Evolutionary conservation across 768 basidiomycete genomes (phyloP).

Genomic region (Termitomyces sp.): DNA sequence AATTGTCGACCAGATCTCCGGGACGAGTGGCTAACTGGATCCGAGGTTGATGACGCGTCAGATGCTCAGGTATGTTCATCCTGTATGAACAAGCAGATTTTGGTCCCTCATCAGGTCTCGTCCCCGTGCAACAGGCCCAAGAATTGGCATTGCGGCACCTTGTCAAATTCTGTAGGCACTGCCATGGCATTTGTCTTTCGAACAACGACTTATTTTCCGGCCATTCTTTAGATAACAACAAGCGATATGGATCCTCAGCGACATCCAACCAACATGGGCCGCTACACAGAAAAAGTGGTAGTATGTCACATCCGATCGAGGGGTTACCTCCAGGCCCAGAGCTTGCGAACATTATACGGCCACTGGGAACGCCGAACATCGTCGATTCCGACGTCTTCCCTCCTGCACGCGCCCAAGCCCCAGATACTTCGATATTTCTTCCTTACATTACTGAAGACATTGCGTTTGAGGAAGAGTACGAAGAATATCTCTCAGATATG

Average conservation of each 20-base stretch:
- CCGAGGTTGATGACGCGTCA: constrained; percentile 86
- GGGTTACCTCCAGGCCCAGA: constrained; percentile 72
- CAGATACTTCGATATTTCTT: constrained; percentile 77
- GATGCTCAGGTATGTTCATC: constrained; percentile 68
- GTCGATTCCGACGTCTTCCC: constrained; percentile 93
- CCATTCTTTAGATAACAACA: constrained; percentile 67
- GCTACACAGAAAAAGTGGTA: constrained; percentile 72
- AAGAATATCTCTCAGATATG: constrained; percentile 89
- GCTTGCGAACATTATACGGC: constrained; percentile 66
- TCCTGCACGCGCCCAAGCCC: constrained; percentile 81
- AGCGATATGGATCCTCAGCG: constrained; percentile 71
- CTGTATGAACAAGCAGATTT: not conserved
- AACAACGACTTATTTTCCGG: not conserved
- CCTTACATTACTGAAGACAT: constrained; percentile 92
- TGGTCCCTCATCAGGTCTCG: not conserved
- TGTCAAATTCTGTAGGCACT: constrained; percentile 82
- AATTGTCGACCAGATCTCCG: constrained; percentile 95
- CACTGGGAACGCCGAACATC: constrained; percentile 68
- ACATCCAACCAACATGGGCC: constrained; percentile 45
- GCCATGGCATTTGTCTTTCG: not conserved
- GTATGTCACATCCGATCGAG: constrained; percentile 78
- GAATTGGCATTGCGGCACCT: constrained; percentile 91
- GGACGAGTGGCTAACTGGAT: constrained; percentile 95
- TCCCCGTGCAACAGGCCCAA: constrained; percentile 56
- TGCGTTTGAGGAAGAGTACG: constrained; percentile 95